Conservation (phyloP, 2,329 filamentous ascomycete genomes). For the Exophiala oligosperma region DNA sequence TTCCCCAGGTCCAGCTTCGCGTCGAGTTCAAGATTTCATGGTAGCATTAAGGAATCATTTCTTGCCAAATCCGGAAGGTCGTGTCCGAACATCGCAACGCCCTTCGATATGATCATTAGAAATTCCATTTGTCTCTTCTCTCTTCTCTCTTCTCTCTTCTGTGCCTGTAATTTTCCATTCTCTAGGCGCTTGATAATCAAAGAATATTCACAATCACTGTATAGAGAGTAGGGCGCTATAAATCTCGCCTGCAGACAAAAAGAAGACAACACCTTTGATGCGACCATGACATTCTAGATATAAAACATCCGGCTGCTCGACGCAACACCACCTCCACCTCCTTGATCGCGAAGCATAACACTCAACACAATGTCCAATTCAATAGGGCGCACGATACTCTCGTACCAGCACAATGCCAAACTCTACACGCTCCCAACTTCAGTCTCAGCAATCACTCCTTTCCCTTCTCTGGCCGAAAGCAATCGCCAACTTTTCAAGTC, state of each 20-base stretch:
- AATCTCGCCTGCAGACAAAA: background rate
- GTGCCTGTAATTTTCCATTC: background rate
- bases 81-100: background rate
- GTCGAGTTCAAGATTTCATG: background rate
- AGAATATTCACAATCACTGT: too few relatives aligned
- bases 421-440: conserved; percentile 19
- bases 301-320: background rate
- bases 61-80: conserved; percentile 4
- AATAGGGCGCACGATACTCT: conserved; percentile 13
- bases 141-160: background rate
- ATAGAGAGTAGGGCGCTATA: too few relatives aligned
- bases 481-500: conserved; percentile 62
- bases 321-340: background rate
- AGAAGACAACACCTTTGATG: background rate
- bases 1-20: background rate
- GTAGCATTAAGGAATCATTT: too few relatives aligned
- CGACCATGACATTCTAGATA: background rate
- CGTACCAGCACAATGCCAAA: conserved; percentile 23
- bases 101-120: conserved; percentile 1
- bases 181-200: too few relatives aligned
- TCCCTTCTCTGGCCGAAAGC: conserved; percentile 51
- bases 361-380: conserved; percentile 12
- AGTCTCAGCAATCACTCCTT: conserved; percentile 49
- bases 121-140: background rate
- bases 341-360: background rate